These are phyloP conservation scores for Coemansia sp. DNA, from an alignment of 192 early-diverging fungal species.

Conservation along the genomic window DNA sequence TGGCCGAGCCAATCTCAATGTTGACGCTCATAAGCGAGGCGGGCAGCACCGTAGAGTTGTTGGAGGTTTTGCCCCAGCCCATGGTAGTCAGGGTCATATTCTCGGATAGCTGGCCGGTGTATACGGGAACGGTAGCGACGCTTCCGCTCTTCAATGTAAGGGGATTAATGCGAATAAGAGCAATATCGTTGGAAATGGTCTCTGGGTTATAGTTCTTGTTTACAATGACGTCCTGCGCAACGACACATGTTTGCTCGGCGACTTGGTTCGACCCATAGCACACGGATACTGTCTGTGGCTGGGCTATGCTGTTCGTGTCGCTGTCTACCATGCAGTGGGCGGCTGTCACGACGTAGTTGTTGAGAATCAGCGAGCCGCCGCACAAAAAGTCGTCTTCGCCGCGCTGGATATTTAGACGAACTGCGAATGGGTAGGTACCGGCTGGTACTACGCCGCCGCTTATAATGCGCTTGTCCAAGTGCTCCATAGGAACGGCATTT, in stretches of 20 bases:
- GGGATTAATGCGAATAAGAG: constrained; percentile 21
- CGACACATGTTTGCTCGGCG: constrained; percentile 10
- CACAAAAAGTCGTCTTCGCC: constrained; percentile 24
- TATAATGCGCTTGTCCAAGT: constrained; percentile 32
- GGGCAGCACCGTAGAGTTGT: constrained; percentile 12
- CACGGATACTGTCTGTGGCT: constrained; percentile 17
- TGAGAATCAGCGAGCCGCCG: constrained; percentile 31
- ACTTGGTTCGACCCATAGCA: constrained; percentile 33
- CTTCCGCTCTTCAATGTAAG: not conserved
- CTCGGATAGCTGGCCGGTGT: constrained; percentile 18
- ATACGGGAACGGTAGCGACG: constrained; percentile 6
- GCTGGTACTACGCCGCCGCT: constrained; percentile 10
- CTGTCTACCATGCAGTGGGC: constrained; percentile 39
- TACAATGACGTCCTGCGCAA: constrained; percentile 20
- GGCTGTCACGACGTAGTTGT: constrained; percentile 34
- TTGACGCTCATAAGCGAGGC: constrained; percentile 18
- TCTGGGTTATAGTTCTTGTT: constrained; percentile 22
- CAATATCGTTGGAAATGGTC: constrained; percentile 38
- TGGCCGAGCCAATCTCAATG: constrained; percentile 20
- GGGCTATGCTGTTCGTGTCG: constrained; percentile 9
- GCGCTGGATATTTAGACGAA: constrained; percentile 25
- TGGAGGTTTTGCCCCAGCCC: constrained; percentile 46
- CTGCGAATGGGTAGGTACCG: constrained; percentile 31
- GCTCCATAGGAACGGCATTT: not conserved
- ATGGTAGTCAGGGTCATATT: constrained; percentile 28